Conservation (phyloP, 2,329 filamentous ascomycete genomes). For the Zasmidium angulare region DNA sequence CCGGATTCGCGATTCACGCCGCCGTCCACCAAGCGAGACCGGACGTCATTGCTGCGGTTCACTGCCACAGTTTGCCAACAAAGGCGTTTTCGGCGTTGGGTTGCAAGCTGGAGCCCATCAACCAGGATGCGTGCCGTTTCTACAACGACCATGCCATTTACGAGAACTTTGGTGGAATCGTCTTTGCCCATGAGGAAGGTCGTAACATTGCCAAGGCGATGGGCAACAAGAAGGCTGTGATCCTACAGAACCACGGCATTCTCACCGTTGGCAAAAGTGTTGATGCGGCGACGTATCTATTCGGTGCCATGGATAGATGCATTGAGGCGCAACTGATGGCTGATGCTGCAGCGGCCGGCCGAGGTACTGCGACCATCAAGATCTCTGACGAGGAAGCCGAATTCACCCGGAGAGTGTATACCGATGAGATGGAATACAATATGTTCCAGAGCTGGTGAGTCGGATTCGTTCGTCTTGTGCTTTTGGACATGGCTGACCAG, state of each 20-base stretch:
- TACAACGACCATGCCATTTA: constrained; percentile 38
- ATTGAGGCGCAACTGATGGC: constrained; percentile 45
- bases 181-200: constrained; percentile 43
- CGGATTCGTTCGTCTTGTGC: not conserved
- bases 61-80: constrained; percentile 41
- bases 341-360: constrained; percentile 59
- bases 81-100: constrained; percentile 43
- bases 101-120: constrained; percentile 40
- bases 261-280: constrained; percentile 41
- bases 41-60: constrained; percentile 43
- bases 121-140: constrained; percentile 42
- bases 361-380: constrained; percentile 62
- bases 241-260: constrained; percentile 43
- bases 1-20: constrained; percentile 45
- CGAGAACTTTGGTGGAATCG: constrained; percentile 44
- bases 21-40: constrained; percentile 40
- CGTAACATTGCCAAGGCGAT: constrained; percentile 39
- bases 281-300: constrained; percentile 34
- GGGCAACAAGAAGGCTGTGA: constrained; percentile 35
- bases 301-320: constrained; percentile 36
- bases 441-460: constrained; percentile 24
- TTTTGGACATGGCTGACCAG: not conserved
- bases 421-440: constrained; percentile 23
- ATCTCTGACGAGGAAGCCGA: constrained; percentile 65
- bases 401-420: constrained; percentile 49